Evolutionary conservation across 176 grass and related monocot species (phyloP).

Genomic region (Triticum dicoccoides): DNA sequence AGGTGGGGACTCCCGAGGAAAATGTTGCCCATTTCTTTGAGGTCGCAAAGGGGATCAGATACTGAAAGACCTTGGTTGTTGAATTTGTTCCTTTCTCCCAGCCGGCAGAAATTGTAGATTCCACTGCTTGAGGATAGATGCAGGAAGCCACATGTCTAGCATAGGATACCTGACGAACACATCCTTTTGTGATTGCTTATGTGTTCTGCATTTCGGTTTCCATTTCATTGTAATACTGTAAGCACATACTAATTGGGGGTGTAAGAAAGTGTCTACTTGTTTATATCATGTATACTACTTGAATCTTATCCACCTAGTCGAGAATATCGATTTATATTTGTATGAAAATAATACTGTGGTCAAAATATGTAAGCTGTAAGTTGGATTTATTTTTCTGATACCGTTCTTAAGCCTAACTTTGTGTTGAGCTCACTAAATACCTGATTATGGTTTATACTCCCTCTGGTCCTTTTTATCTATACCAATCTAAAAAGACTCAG

Average conservation of each 20-base stretch:
- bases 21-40: conserved; percentile 98
- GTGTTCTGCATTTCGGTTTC: conserved; percentile 14
- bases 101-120: conserved; percentile 38
- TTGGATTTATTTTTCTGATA: not conserved
- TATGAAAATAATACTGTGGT: not conserved
- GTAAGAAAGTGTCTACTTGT: conserved; percentile 30
- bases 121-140: conserved; percentile 38
- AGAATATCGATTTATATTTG: conserved; percentile 2
- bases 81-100: conserved; percentile 19
- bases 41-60: conserved; percentile 84
- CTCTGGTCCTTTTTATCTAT: no score
- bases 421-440: not conserved
- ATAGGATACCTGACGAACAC: conserved; percentile 24
- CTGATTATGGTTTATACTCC: not conserved
- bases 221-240: conserved; percentile 29
- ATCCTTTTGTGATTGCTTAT: conserved; percentile 27
- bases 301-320: not conserved
- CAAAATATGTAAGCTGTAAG: not conserved
- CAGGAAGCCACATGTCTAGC: conserved; percentile 43
- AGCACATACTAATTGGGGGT: conserved; percentile 21
- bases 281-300: conserved; percentile 24
- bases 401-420: not conserved
- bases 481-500: no score
- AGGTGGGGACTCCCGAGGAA: conserved; percentile 93
- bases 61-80: conserved; percentile 42